Conservation (phyloP, 805 yeast species). For the Zygosaccharomyces gambellarensis region DNA sequence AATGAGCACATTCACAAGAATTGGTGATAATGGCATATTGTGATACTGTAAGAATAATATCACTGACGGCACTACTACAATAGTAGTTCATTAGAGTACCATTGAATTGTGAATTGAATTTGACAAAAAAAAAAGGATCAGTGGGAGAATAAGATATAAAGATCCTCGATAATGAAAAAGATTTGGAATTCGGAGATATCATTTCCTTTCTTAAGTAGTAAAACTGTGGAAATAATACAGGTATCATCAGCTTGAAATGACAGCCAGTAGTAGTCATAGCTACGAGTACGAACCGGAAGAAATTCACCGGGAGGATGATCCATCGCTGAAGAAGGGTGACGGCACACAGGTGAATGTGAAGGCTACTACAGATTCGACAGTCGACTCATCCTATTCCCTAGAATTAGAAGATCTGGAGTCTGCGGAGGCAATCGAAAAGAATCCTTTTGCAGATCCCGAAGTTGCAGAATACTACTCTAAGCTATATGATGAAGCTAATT, state of each 20-base stretch:
- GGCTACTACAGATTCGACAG: not conserved
- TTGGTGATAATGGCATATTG: not conserved
- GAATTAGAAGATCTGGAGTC: not conserved
- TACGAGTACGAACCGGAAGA: not conserved
- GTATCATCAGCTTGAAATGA: not conserved
- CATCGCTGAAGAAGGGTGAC: not conserved
- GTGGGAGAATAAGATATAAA: not conserved
- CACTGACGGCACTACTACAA: not conserved
- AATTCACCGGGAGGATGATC: not conserved
- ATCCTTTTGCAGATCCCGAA: conserved; percentile 37
- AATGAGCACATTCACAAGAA: not conserved
- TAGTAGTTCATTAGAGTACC: not conserved
- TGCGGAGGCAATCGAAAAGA: conserved; percentile 1
- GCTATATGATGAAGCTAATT: conserved; percentile 44
- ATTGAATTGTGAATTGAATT: not conserved
- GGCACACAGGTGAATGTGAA: not conserved
- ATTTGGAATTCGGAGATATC: not conserved
- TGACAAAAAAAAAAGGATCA: not conserved
- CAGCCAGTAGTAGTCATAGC: not conserved
- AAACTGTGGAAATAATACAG: not conserved
- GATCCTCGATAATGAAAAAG: not conserved
- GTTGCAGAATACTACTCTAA: conserved; percentile 42
- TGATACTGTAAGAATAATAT: not conserved
- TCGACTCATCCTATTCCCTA: not conserved
- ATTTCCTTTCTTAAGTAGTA: not conserved